Evolutionary conservation across 495 filamentous ascomycete species (phyloP), one percentile per base, ranked within the genome.

Genomic region (Beverwykella pulmonaria): DNA sequence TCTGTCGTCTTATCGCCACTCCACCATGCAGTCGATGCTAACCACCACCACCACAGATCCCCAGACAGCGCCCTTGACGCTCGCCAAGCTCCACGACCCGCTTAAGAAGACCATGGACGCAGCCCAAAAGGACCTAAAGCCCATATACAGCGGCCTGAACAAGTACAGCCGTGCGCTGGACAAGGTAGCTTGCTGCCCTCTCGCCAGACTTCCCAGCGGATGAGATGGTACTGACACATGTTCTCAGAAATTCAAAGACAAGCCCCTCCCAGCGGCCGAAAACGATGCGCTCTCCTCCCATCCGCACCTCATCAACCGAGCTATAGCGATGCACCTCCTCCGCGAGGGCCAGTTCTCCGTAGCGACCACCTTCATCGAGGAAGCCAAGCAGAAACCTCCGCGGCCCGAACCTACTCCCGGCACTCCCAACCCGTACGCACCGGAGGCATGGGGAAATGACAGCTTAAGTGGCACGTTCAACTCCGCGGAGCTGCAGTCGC

Each of bases 321-420:
- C 94, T 22, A 94, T 98, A 59, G 91, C 90, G 2, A 97, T 98
- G 92, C 94, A 98, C 75, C 81, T 98, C 15, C 84, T 98, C 19
- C 88, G 94, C 23, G 95, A 98, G 80, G 94, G 94, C 36, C 90
- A 96, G 74, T 98, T 98, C 75, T 80, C 77, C 17, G 93, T 97
- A 0, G 93, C 93, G 2, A 82, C 86, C 4, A 91, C 88, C 3
- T 97, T 97, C 63, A 82, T 93, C 20, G 77, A 78, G 12, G 93
- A 97, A 69, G 81, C 76, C 65, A 83, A 61, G 67, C 79, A 65
- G 68, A 76, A 68, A 27, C 67, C 73, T 3, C 60, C 65, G 7
- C 65, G 61, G 9, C 59, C 72, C 44, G 71, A 71, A 32, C 69
- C 71, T 1, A 71, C 65, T 8, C 55, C 66, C 26, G 54, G 36